Percentiles rank a stretch among this genome's conserved stretches.
phyloP scores from a whole-genome alignment of 2,329 filamentous ascomycete species.

The Ophiosphaerella korrae region DNA sequence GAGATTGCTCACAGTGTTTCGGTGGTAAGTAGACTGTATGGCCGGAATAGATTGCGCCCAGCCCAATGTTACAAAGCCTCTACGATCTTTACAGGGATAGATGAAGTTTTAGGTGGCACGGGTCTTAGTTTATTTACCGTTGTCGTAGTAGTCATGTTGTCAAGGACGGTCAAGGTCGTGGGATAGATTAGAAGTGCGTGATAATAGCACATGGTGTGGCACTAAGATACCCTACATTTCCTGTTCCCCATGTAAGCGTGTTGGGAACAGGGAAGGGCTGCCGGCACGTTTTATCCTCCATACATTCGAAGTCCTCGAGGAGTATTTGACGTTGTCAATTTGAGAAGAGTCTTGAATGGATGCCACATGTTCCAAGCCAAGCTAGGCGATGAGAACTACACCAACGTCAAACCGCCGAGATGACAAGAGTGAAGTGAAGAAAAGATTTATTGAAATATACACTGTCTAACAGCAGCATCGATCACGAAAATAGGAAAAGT shows the following conservation, averaged over 20 bases:
- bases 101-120: conserved; percentile 13
- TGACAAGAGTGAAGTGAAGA: no score
- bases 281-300: neutral
- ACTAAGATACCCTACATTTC: conserved; percentile 14
- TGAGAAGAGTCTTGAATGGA: conserved; percentile 1
- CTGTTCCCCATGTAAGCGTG: neutral
- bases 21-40: conserved; percentile 20
- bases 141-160: conserved; percentile 21
- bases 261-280: neutral
- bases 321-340: neutral
- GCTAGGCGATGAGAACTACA: no score
- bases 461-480: conserved; percentile 2
- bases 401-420: no score
- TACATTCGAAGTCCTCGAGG: neutral
- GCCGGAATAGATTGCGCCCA: conserved; percentile 25
- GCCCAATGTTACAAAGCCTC: conserved; percentile 22
- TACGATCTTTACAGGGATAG: conserved; percentile 23
- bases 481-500: neutral
- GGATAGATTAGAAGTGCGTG: conserved; percentile 40
- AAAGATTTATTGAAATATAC: conserved; percentile 15
- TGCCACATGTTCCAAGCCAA: neutral
- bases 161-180: conserved; percentile 32
- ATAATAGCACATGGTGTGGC: conserved; percentile 21
- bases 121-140: conserved; percentile 26
- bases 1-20: conserved; percentile 4